Percentiles rank a stretch among this genome's conserved stretches.
Conservation (phyloP, 1,139 yeast species). For the Taiozyma sp. region DNA sequence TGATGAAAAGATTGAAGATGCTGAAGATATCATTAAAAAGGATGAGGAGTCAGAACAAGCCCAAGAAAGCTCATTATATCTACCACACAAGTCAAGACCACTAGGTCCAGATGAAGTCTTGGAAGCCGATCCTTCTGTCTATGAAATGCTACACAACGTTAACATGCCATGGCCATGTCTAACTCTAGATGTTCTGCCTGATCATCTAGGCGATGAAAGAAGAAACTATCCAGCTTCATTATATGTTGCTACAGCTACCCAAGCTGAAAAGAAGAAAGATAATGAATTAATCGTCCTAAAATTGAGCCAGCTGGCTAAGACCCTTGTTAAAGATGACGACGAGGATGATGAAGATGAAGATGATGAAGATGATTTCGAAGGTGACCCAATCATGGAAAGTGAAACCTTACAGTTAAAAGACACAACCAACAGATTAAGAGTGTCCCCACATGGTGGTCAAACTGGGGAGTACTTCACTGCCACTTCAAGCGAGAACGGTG, state of each 20-base stretch:
- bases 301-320: conserved; percentile 74
- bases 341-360: conserved; percentile 67
- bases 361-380: conserved; percentile 61
- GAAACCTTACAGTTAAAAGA: conserved; percentile 70
- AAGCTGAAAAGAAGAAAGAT: conserved; percentile 81
- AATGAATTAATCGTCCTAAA: conserved; percentile 85
- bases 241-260: conserved; percentile 88
- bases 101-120: conserved; percentile 93
- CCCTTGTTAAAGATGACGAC: conserved; percentile 73
- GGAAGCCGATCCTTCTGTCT: conserved; percentile 94
- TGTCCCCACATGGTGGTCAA: conserved; percentile 69
- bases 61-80: conserved; percentile 42
- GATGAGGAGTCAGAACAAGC: conserved; percentile 30
- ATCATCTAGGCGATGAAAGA: conserved; percentile 80
- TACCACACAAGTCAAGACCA: conserved; percentile 86
- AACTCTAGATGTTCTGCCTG: conserved; percentile 86
- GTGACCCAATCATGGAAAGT: conserved; percentile 83
- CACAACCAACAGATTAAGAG: conserved; percentile 87
- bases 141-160: conserved; percentile 93
- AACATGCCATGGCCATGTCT: conserved; percentile 97
- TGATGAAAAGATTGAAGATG: conserved; percentile 38
- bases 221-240: conserved; percentile 85
- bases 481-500: conserved; percentile 86
- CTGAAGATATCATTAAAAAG: conserved; percentile 29
- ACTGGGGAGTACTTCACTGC: conserved; percentile 87